These are phyloP conservation scores for Aspergillus glaucus DNA, from an alignment of 2,329 filamentous ascomycete species.

Conservation along the genomic window DNA sequence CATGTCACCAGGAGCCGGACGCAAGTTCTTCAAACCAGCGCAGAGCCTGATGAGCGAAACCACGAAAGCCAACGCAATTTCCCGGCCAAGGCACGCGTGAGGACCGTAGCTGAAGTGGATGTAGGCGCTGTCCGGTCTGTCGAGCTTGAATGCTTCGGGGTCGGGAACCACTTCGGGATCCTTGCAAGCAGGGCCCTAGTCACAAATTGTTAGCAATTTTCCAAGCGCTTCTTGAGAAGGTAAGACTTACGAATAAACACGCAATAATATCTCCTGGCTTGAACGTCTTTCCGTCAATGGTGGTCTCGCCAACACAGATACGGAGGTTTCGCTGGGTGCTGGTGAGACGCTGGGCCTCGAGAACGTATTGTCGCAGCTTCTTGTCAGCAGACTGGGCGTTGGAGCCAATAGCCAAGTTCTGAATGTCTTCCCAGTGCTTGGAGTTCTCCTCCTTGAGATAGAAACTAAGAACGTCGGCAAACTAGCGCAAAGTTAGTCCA, in stretches of 20 bases:
- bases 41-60: constrained; percentile 38
- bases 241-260: constrained; percentile 8
- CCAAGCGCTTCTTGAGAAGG: not conserved
- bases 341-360: constrained; percentile 19
- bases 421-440: constrained; percentile 40
- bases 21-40: constrained; percentile 41
- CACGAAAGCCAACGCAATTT: constrained; percentile 39
- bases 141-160: constrained; percentile 38
- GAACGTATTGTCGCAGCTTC: constrained; percentile 17
- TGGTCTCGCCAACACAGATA: constrained; percentile 26
- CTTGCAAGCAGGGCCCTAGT: constrained; percentile 23
- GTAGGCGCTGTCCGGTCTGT: constrained; percentile 36
- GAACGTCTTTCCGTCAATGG: constrained; percentile 35
- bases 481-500: constrained; percentile 22
- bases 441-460: constrained; percentile 39
- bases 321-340: constrained; percentile 34
- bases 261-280: constrained; percentile 38
- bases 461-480: constrained; percentile 41
- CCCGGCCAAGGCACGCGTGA: constrained; percentile 42
- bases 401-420: constrained; percentile 28
- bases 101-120: constrained; percentile 43
- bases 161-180: constrained; percentile 34
- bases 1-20: constrained; percentile 43
- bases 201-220: not conserved
- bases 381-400: constrained; percentile 25